Percentiles rank a stretch among this genome's conserved stretches.
Conservation (phyloP, 2,329 filamentous ascomycete genomes). For the Diaporthe vexans region DNA sequence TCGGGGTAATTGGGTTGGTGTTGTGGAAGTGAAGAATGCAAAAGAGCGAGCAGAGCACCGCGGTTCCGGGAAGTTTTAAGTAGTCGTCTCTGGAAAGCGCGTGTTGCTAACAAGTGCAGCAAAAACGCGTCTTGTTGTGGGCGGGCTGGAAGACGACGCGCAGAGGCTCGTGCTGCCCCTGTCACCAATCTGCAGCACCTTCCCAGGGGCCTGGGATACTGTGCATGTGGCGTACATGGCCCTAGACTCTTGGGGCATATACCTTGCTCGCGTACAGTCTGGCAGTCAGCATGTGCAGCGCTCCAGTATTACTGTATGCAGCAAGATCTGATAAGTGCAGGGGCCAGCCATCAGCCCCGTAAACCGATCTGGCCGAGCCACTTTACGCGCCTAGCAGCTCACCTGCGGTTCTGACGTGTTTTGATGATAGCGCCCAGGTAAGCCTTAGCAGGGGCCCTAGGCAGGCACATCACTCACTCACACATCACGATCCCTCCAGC, state of each 20-base stretch:
- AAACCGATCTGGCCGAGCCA: not conserved
- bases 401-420: constrained; percentile 8
- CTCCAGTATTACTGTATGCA: constrained; percentile 4
- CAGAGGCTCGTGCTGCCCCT: constrained; percentile 39
- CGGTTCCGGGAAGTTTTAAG: constrained; percentile 39
- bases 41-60: constrained; percentile 15
- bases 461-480: not conserved
- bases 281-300: not conserved
- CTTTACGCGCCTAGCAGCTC: constrained; percentile 32
- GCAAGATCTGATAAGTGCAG: constrained; percentile 17
- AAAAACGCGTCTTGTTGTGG: constrained; percentile 37
- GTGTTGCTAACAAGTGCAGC: constrained; percentile 34
- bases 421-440: not conserved
- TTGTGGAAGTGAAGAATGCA: constrained; percentile 30
- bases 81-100: constrained; percentile 40
- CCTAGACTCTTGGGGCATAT: not conserved
- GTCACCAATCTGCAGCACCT: constrained; percentile 30
- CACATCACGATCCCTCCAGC: constrained; percentile 23
- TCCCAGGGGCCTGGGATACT: constrained; percentile 29
- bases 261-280: constrained; percentile 2
- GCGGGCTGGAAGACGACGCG: constrained; percentile 31
- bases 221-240: not conserved
- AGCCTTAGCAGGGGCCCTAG: not conserved
- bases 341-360: not conserved
- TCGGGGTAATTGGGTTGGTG: not conserved